phyloP scores from a whole-genome alignment of 192 early-diverging fungal species.

The Coemansia sp. region DNA sequence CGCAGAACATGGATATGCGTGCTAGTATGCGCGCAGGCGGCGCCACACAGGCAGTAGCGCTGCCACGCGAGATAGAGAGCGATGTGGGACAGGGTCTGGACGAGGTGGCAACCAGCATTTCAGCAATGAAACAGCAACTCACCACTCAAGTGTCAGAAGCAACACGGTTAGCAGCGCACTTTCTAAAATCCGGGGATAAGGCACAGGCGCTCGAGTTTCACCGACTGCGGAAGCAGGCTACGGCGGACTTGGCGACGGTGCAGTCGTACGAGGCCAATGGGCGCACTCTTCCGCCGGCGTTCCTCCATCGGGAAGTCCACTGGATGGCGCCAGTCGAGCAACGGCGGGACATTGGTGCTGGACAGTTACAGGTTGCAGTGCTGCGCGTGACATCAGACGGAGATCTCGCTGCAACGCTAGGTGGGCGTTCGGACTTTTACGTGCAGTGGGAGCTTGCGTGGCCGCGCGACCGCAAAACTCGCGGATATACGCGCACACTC shows the following conservation, averaged over 20 bases:
- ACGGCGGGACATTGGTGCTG: conserved; percentile 39
- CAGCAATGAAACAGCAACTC: conserved; percentile 24
- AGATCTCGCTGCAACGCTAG: conserved; percentile 44
- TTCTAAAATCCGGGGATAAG: conserved; percentile 36
- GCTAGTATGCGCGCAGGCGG: not conserved
- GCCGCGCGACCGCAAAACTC: conserved; percentile 34
- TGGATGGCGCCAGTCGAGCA: conserved; percentile 43
- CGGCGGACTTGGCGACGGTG: conserved; percentile 28
- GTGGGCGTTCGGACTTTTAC: conserved; percentile 30
- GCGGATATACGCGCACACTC: conserved; percentile 41
- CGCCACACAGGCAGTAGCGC: not conserved
- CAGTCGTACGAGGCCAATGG: conserved; percentile 30
- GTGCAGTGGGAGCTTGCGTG: conserved; percentile 47
- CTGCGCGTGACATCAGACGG: conserved; percentile 38
- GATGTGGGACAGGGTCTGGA: not conserved
- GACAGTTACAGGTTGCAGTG: conserved; percentile 38
- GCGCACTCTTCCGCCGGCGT: conserved; percentile 23
- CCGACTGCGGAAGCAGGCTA: conserved; percentile 37
- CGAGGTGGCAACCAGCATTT: conserved; percentile 21
- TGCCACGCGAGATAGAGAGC: not conserved
- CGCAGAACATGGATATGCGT: not conserved
- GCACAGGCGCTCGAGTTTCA: conserved; percentile 42
- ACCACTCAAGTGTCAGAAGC: conserved; percentile 23
- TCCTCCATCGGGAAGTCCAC: conserved; percentile 32
- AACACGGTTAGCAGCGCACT: conserved; percentile 31